Evolutionary conservation across 176 grass and related monocot genomes (phyloP).

Genomic region (Oryza australiensis): DNA sequence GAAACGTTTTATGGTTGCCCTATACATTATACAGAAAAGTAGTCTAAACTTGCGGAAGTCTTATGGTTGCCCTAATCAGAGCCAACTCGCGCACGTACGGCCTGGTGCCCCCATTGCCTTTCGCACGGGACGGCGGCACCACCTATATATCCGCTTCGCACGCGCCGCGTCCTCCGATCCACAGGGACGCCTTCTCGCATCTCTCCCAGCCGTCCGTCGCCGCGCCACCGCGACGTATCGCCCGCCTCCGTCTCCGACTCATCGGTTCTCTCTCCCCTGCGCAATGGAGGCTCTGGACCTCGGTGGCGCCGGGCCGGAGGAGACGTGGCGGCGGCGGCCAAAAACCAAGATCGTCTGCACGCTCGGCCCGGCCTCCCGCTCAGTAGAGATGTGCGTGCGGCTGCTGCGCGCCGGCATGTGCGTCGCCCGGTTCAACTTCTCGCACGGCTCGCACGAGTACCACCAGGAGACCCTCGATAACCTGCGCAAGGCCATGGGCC

Average conservation of each 20-base stretch:
- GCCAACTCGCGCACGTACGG: no score
- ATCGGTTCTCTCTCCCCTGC: not conserved
- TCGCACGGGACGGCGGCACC: not conserved
- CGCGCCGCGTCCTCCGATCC: not conserved
- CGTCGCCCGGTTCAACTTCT: conserved; percentile 95
- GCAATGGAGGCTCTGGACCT: conserved; percentile 30
- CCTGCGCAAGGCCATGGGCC: conserved; percentile 69
- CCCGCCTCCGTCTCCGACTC: not conserved
- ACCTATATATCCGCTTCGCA: conserved; percentile 12
- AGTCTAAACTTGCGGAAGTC: no score
- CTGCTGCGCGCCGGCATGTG: conserved; percentile 85
- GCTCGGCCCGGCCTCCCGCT: conserved; percentile 79
- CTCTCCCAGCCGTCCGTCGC: not conserved
- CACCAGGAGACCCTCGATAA: conserved; percentile 89
- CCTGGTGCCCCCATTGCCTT: no score
- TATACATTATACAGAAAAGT: no score
- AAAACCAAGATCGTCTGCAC: conserved; percentile 96
- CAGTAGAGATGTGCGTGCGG: conserved; percentile 76
- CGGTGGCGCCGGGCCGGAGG: conserved; percentile 32
- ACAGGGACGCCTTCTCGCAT: conserved; percentile 13
- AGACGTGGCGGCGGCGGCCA: conserved; percentile 45
- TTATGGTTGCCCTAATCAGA: no score
- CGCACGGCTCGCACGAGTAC: conserved; percentile 84
- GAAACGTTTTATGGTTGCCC: no score
- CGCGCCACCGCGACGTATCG: not conserved